A percentile compares a stretch with the other conserved stretches of the same genome.
Evolutionary conservation across 805 yeast genomes (phyloP).

Genomic region (Middelhovenomyces tepae): DNA sequence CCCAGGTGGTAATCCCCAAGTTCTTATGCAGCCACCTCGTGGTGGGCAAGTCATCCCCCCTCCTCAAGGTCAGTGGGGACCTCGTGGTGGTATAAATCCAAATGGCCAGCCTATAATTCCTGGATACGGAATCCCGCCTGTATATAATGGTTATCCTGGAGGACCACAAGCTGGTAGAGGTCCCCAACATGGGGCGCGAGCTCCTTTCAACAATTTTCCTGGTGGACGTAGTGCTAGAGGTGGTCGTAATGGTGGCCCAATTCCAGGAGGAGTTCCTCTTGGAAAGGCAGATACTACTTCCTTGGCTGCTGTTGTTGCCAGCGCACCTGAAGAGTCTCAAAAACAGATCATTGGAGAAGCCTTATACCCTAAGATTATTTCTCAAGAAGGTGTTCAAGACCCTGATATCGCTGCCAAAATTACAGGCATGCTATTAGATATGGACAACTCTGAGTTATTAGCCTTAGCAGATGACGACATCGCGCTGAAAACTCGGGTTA

Average conservation of each 20-base stretch:
- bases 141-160: slow-evolving; percentile 51
- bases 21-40: slow-evolving; percentile 29
- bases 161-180: slow-evolving; percentile 34
- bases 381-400: slow-evolving; percentile 79
- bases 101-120: slow-evolving; percentile 74
- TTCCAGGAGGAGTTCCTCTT: slow-evolving; percentile 7
- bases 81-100: slow-evolving; percentile 65
- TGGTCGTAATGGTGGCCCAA: slow-evolving; percentile 17
- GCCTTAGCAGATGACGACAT: slow-evolving; percentile 85
- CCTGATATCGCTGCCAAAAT: slow-evolving; percentile 96
- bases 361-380: slow-evolving; percentile 83
- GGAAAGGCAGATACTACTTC: slow-evolving; percentile 32
- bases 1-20: slow-evolving; percentile 31
- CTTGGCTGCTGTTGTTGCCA: slow-evolving; percentile 61
- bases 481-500: slow-evolving; percentile 78
- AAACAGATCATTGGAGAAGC: slow-evolving; percentile 98
- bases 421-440: slow-evolving; percentile 97
- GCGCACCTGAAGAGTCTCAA: slow-evolving; percentile 75
- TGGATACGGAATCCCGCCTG: slow-evolving; percentile 80
- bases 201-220: slow-evolving; percentile 16
- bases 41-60: slow-evolving; percentile 25
- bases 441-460: slow-evolving; percentile 85
- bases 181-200: slow-evolving; percentile 23
- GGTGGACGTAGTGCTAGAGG: slow-evolving; percentile 24
- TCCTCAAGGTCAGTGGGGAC: slow-evolving; percentile 34